A percentile compares a stretch with the other conserved stretches of the same genome.
Evolutionary conservation across 2,329 filamentous ascomycete genomes (phyloP).

Genomic region (Lojkania enalia): DNA sequence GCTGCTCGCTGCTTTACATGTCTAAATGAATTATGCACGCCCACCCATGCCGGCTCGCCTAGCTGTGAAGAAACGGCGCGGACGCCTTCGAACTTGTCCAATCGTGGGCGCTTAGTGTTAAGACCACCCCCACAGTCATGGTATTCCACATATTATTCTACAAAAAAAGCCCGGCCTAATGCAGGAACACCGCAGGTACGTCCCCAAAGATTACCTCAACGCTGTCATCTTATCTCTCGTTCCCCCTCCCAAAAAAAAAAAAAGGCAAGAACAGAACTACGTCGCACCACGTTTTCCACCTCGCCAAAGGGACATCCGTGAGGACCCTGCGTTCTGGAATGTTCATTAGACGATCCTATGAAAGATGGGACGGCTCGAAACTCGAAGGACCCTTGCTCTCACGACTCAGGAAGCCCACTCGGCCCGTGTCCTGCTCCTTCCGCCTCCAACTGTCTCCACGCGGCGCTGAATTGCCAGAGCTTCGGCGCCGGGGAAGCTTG

Average conservation of each 20-base stretch:
- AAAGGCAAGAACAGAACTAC: no score
- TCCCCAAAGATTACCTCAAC: conserved; percentile 24
- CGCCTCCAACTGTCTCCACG: conserved; percentile 23
- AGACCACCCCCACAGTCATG: conserved; percentile 36
- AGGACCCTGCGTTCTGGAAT: conserved; percentile 31
- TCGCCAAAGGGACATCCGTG: neutral
- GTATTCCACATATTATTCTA: conserved; percentile 21
- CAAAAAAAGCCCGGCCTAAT: conserved; percentile 36
- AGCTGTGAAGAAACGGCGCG: conserved; percentile 35
- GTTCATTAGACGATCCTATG: conserved; percentile 26
- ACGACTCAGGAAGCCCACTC: conserved; percentile 38
- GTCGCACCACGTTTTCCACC: no score
- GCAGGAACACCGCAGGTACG: conserved; percentile 49
- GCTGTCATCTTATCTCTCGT: conserved; percentile 9
- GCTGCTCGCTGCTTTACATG: conserved; percentile 34
- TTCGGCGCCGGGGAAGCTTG: conserved; percentile 43
- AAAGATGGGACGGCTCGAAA: neutral
- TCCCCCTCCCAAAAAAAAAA: conserved; percentile 14
- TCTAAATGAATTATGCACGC: conserved; percentile 23
- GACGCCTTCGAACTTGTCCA: conserved; percentile 29
- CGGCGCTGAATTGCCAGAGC: conserved; percentile 32
- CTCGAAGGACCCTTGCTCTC: conserved; percentile 8
- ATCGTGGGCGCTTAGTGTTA: conserved; percentile 22
- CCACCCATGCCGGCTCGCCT: conserved; percentile 26
- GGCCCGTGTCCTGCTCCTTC: conserved; percentile 30